Base-by-base conservation (phyloP, 352 stramenopile species). In the Phytophthora pseudosyringae region DNA sequence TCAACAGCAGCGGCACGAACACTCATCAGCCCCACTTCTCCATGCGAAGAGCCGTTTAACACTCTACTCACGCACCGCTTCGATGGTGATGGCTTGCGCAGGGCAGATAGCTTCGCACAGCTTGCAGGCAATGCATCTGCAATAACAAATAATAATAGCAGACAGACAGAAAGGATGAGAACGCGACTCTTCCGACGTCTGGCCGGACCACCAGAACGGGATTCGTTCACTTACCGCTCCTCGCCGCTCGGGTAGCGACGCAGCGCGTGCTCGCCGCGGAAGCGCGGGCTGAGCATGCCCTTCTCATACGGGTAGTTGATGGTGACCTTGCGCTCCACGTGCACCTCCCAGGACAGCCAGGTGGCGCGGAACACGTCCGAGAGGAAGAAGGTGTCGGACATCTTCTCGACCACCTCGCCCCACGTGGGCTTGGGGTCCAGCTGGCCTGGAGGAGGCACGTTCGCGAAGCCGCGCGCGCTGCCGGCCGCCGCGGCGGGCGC, bases 271-370 rank as follows among this genome's bases (percentile, higher is more conserved):
- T 99, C 98, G 36, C 98, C 98, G 73, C 98, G 96, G 82, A 99
- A 99, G 55, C 97, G 95, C 51, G 98, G 97, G 72, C 86, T 98
- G 35, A 99, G 65, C 59, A 94, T 87, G 62, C 92, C 93, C 76
- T 99, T 99, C 73, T 99, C 98, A 73, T 98, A 99, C 47, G 98
- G 98, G 80, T 99, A 99, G 86, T 99, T 99, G 81, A 99, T 98
- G 31, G 97, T 99, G 16, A 98, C 87, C 79, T 99, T 99, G 60
- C 81, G 83, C 65, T 96, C 85, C 43, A 93, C 59, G 71, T 94
- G 86, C 48, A 94, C 76, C 51, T 95, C 87, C 75, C 83, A 90
- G 31, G 86, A 75, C 57, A 95, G 62, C 86, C 86, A 95, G 29
- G 80, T 88, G 35, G 84, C 86, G 43, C 86, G 86, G 67, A 86